Conservation (phyloP, 2,329 filamentous ascomycete species). For the Fusarium euwallaceae region DNA sequence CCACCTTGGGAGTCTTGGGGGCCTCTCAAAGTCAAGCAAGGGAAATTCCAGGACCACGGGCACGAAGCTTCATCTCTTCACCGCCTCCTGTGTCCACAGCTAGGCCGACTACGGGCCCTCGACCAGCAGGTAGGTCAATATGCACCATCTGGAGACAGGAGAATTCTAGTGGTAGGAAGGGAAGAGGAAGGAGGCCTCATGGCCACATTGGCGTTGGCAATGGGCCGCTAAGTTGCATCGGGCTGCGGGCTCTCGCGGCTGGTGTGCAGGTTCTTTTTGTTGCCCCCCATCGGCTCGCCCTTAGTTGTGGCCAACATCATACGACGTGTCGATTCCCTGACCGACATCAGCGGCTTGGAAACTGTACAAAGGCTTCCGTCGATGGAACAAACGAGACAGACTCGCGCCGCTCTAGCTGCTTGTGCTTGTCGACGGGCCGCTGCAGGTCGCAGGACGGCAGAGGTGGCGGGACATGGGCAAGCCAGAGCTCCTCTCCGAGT, state of each 20-base stretch:
- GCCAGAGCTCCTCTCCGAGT: constrained; percentile 4
- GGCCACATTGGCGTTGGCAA: constrained; percentile 42
- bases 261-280: constrained; percentile 40
- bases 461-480: constrained; percentile 15
- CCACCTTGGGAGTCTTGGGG: constrained; percentile 39
- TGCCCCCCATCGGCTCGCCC: constrained; percentile 36
- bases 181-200: constrained; percentile 38
- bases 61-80: constrained; percentile 40
- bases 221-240: constrained; percentile 46
- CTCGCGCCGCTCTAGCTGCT: constrained; percentile 2
- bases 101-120: constrained; percentile 29
- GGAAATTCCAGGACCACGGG: constrained; percentile 40
- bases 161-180: constrained; percentile 41
- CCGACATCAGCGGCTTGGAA: constrained; percentile 5
- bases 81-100: constrained; percentile 45
- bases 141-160: constrained; percentile 38
- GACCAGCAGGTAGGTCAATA: constrained; percentile 35
- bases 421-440: constrained; percentile 32
- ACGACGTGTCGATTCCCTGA: constrained; percentile 35
- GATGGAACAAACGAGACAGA: constrained; percentile 3
- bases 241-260: constrained; percentile 41
- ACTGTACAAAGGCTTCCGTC: constrained; percentile 11
- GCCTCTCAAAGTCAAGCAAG: constrained; percentile 37
- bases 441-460: constrained; percentile 24
- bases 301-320: constrained; percentile 35